A percentile compares a stretch with the other conserved stretches of the same genome.
These are phyloP conservation scores for Hansfordia pulvinata DNA, from an alignment of 2,329 filamentous ascomycete species.

Conservation along the genomic window DNA sequence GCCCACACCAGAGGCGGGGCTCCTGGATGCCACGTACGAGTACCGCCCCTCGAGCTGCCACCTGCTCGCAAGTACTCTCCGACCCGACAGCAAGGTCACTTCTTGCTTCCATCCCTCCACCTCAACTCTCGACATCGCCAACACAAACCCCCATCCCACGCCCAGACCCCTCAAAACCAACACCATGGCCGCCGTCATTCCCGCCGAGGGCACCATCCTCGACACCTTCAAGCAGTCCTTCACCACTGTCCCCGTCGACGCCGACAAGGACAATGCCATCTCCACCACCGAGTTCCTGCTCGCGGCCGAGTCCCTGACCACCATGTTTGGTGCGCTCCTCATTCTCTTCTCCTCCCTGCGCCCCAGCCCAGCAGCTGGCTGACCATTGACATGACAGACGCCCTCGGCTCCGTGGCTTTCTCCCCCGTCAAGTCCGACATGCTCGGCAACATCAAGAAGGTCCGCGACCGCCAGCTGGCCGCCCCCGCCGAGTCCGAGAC, in stretches of 20 bases:
- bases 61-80: too few species aligned
- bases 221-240: constrained; percentile 77
- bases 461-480: constrained; percentile 68
- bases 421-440: constrained; percentile 85
- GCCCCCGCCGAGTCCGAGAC: constrained; percentile 69
- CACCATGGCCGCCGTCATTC: constrained; percentile 41
- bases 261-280: constrained; percentile 62
- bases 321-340: constrained; percentile 61
- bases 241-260: constrained; percentile 64
- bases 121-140: constrained; percentile 3
- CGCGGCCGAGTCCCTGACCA: constrained; percentile 74
- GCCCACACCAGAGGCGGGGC: too few species aligned
- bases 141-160: too few species aligned
- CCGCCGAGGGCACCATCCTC: constrained; percentile 67
- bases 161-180: too few species aligned
- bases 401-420: constrained; percentile 63
- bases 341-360: neutral
- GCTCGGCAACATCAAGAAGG: constrained; percentile 87
- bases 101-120: constrained; percentile 6
- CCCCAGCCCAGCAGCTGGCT: constrained; percentile 1
- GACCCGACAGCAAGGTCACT: too few species aligned
- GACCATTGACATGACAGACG: constrained; percentile 26
- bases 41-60: too few species aligned
- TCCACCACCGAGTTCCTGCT: constrained; percentile 80
- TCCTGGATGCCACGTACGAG: too few species aligned